Base-by-base conservation (phyloP, 306 rosid genomes). In the Fragaria vesca region DNA sequence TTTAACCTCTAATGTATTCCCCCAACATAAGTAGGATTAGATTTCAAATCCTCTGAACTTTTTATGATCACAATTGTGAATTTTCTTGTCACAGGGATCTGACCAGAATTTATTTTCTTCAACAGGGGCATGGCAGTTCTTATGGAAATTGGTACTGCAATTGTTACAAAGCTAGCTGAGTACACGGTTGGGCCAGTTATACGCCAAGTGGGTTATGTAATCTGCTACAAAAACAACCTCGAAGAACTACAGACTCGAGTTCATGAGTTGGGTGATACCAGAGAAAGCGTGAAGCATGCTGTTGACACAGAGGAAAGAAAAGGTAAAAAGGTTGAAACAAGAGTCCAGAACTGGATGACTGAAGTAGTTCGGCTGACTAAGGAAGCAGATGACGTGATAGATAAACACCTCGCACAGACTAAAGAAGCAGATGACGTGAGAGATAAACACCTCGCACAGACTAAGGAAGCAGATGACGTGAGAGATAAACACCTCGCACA, bases 211-310 rank as follows among this genome's bases (percentile, higher is more conserved):
- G 74, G 74, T 13, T 71, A 51, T 18, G 0, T 34, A 8, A 17
- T 32, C 21, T 8, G 0, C 30, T 72, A 52, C 17, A 51, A 16
- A 12, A 72, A 58, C 2, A 72, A 72, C 43, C 20, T 72, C 4
- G 28, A 61, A 0, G 4, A 8, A 0, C 66, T 78, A 2, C 3
- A 32, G 0, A 17, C 16, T 34, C 15, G 30, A 71, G 48, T 79
- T 0, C 4, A 0, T 13, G 3, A 47, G 0, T 54, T 79, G 9
- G 3, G 1, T 0, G 3, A 0, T 4, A 2, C 0, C 0, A 72
- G 55, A 51, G 2, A 28, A 0, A 6, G 17, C 2, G 12, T 79
- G n/a, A 46, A 63, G 4, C 72, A 26, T 5, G 0, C 2, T 0
- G 5, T 67, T 2, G n/a, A 24, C 0, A 21, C 18, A 5, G 81